These are phyloP conservation scores for Ceratocystis harringtonii DNA, from an alignment of 2,329 filamentous ascomycete genomes.

Conservation along the genomic window DNA sequence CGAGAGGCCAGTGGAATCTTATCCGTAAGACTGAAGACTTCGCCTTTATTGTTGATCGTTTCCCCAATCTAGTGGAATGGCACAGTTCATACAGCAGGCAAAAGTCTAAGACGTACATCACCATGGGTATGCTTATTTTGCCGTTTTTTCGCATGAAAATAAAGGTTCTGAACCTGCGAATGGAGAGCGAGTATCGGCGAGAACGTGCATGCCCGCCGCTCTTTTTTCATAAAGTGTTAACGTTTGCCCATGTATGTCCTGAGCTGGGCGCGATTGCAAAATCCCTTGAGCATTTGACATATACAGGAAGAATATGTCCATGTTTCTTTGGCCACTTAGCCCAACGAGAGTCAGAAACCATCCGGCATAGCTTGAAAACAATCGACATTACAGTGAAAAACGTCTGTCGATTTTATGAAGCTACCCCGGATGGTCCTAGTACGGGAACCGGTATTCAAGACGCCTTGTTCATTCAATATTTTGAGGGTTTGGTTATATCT, in stretches of 20 bases:
- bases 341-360: not conserved
- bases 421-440: conserved; percentile 34
- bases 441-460: conserved; percentile 56
- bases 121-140: conserved; percentile 46
- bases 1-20: conserved; percentile 65
- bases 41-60: conserved; percentile 41
- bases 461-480: conserved; percentile 54
- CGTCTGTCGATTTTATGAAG: conserved; percentile 39
- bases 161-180: conserved; percentile 48
- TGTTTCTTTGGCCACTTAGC: conserved; percentile 48
- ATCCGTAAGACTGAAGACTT: conserved; percentile 51
- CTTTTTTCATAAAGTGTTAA: conserved; percentile 46
- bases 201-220: conserved; percentile 46
- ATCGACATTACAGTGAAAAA: conserved; percentile 62
- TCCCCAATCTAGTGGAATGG: conserved; percentile 52
- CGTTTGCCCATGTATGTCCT: conserved; percentile 49
- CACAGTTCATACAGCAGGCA: conserved; percentile 54
- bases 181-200: conserved; percentile 57
- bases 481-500: conserved; percentile 52
- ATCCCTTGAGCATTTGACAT: conserved; percentile 51
- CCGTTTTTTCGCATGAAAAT: conserved; percentile 42
- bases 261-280: conserved; percentile 46
- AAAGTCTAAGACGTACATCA: conserved; percentile 58
- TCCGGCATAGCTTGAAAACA: conserved; percentile 30
- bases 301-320: conserved; percentile 57